phyloP scores from a whole-genome alignment of 371 early-diverging fungal genomes.

The Mortierella sp. region DNA sequence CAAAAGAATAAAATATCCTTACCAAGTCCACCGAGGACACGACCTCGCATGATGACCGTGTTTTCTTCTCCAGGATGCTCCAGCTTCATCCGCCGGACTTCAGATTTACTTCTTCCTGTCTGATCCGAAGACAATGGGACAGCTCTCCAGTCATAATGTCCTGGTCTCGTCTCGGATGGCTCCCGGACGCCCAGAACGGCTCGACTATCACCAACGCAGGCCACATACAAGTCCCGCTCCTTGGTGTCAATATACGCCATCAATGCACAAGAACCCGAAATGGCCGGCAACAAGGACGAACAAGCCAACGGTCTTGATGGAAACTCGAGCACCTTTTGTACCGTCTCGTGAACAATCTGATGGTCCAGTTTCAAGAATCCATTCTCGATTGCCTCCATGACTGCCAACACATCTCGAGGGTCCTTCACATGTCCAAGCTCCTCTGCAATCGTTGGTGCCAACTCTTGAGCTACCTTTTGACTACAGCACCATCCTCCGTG shows the following conservation, averaged over 20 bases:
- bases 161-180: conserved; percentile 13
- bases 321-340: conserved; percentile 55
- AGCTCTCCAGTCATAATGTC: conserved; percentile 61
- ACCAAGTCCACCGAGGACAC: conserved; percentile 84
- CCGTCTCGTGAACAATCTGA: conserved; percentile 68
- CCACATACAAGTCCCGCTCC: conserved; percentile 73
- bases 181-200: conserved; percentile 64
- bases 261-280: conserved; percentile 84
- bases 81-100: conserved; percentile 67
- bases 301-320: conserved; percentile 57
- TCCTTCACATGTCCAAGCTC: conserved; percentile 44
- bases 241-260: conserved; percentile 77
- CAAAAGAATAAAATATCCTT: conserved; percentile 25
- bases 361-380: conserved; percentile 68
- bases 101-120: conserved; percentile 70
- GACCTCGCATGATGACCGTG: conserved; percentile 68
- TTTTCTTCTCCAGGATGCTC: conserved; percentile 85
- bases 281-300: conserved; percentile 59
- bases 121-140: conserved; percentile 78
- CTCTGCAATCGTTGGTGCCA: conserved; percentile 46
- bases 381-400: conserved; percentile 57
- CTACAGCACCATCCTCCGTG: conserved; percentile 68
- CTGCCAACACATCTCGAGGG: conserved; percentile 26
- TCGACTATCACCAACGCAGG: conserved; percentile 82
- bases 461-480: conserved; percentile 55